Evolutionary conservation across 2,329 filamentous ascomycete species (phyloP).

Genomic region (Teratosphaeriaceae sp.): DNA sequence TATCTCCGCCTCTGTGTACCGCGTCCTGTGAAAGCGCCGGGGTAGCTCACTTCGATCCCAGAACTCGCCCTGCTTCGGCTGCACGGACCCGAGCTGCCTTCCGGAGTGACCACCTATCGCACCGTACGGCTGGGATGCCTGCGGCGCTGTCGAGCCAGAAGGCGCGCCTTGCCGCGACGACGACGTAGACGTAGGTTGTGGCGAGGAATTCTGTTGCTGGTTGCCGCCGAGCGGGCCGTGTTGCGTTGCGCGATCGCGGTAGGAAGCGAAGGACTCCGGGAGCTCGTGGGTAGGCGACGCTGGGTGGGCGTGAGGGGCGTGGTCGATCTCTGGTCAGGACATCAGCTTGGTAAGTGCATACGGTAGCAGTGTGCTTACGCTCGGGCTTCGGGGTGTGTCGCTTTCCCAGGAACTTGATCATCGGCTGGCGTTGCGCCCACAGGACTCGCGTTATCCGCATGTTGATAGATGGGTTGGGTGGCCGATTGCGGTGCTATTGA

Average conservation of each 20-base stretch:
- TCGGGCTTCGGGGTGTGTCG: constrained; percentile 39
- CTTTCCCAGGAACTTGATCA: constrained; percentile 48
- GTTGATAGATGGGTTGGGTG: too few relatives aligned
- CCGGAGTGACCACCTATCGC: constrained; percentile 58
- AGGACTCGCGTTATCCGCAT: constrained; percentile 43
- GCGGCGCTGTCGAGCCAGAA: constrained; percentile 10
- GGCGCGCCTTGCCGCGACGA: constrained; percentile 6
- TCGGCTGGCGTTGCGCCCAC: constrained; percentile 41
- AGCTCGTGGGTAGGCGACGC: constrained; percentile 61
- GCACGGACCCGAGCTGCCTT: constrained; percentile 63
- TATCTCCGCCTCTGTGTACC: constrained; percentile 76
- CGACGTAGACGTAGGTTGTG: constrained; percentile 7
- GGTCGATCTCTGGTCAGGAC: constrained; percentile 57
- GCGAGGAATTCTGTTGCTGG: constrained; percentile 7
- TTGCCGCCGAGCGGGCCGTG: constrained; percentile 58
- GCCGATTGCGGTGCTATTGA: too few relatives aligned
- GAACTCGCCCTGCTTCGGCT: constrained; percentile 64
- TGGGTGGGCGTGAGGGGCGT: constrained; percentile 66
- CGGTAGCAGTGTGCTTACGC: constrained; percentile 11
- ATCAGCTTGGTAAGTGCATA: constrained; percentile 9
- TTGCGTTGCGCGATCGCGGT: constrained; percentile 71
- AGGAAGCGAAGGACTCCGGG: constrained; percentile 65
- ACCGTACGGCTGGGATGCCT: constrained; percentile 24
- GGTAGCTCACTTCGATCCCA: constrained; percentile 91
- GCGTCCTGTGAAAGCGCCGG: constrained; percentile 67